Evolutionary conservation across 805 yeast species (phyloP), one percentile per base, ranked within the genome.

Genomic region (Candida parachauliodes): DNA sequence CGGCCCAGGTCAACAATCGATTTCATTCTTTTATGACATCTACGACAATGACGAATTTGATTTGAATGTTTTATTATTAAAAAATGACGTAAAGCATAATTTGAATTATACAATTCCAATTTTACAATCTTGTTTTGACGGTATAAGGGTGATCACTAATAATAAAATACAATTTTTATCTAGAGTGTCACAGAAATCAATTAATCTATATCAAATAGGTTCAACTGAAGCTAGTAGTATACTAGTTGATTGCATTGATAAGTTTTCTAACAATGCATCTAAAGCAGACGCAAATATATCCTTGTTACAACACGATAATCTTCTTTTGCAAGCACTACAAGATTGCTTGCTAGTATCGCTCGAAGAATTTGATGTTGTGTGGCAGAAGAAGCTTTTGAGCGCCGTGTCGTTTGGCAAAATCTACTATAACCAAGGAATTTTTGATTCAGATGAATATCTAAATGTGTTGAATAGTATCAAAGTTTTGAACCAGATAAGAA

Each of bases 371-470:
- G 87, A 81, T 43, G 74, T 84, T 0, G 65, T 69, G 36, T 76
- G 89, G 82, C 98, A 93, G 50, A 88, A 88, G 55, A 76, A 75
- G 35, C 62, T 91, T 8, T 59, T 93, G 26, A 72, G 78, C 37
- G 95, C 96, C 1, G 95, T 89, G 0, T 68, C 85, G 0, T 86
- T 89, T 60, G 98, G 97, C 1, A 93, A 91, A 49, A 71, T 85
- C 0, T 68, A 76, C 35, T 56, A 50, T 37, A 8, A 11, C 15
- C 78, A 74, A 5, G 57, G 49, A 30, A 76, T 73, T 7, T 81
- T 80, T 36, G 49, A 64, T 51, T 68, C 88, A 3, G 76, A 76
- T 40, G 61, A 68, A 32, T 87, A 83, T 49, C 75, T 87, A 2
- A 67, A 68, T n/a, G 74, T 78, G 2, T 70, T 89, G 43, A 72